Evolutionary conservation across 2,329 filamentous ascomycete species (phyloP).

Genomic region (Alternaria longipes): DNA sequence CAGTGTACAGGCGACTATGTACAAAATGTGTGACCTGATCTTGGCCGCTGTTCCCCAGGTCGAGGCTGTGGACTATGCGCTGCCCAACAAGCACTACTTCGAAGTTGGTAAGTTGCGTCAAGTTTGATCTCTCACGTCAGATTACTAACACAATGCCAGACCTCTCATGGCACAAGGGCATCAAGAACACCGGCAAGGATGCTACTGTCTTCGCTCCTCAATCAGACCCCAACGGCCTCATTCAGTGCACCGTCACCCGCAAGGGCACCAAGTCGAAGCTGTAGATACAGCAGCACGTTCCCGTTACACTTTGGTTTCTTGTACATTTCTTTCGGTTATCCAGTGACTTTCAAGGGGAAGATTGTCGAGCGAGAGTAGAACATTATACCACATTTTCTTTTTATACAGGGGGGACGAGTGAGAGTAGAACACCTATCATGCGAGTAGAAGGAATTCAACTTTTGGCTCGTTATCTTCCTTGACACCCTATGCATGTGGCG

Average conservation of each 20-base stretch:
- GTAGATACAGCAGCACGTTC: constrained; percentile 36
- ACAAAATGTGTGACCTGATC: constrained; percentile 95
- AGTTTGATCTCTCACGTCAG: not conserved
- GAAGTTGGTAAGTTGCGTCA: constrained; percentile 75
- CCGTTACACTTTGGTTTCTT: constrained; percentile 21
- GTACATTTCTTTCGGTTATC: constrained; percentile 27
- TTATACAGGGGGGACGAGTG: constrained; percentile 18
- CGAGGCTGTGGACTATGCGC: constrained; percentile 77
- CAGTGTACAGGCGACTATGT: constrained; percentile 97
- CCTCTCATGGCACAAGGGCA: constrained; percentile 93
- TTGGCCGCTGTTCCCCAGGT: constrained; percentile 77
- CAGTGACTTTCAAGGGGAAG: constrained; percentile 19
- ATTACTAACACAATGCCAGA: constrained; percentile 62
- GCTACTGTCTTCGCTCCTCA: constrained; percentile 96
- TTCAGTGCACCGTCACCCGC: constrained; percentile 87
- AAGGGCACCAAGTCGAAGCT: constrained; percentile 56
- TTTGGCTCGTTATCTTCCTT: not conserved
- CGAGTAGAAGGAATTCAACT: constrained; percentile 5
- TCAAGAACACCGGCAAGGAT: constrained; percentile 94
- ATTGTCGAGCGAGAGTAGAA: constrained; percentile 37
- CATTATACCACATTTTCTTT: constrained; percentile 36
- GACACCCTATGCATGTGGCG: not conserved
- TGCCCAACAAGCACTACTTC: constrained; percentile 99
- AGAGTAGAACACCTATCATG: constrained; percentile 24
- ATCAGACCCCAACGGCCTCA: constrained; percentile 91